Percentiles rank a stretch among this genome's conserved stretches.
Conservation (phyloP, 768 basidiomycete species). For the Boletus sp. region DNA sequence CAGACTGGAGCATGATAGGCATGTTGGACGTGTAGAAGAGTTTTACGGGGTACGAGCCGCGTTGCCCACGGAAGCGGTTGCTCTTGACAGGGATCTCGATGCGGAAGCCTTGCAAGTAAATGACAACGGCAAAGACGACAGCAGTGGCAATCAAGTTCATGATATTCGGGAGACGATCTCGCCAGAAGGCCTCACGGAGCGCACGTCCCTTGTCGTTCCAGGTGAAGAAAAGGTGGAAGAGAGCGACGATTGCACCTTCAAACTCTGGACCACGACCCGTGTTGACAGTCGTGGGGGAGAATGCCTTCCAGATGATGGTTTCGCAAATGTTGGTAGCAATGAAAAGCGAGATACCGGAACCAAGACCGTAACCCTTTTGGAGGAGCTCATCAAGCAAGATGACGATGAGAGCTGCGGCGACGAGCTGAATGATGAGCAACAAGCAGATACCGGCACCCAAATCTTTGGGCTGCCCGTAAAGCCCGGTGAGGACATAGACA, state of each 20-base stretch:
- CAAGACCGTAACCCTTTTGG: slow-evolving; percentile 98
- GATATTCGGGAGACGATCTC: slow-evolving; percentile 93
- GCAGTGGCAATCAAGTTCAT: slow-evolving; percentile 96
- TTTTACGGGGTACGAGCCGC: slow-evolving; percentile 94
- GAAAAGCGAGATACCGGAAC: slow-evolving; percentile 97
- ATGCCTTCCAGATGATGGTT: slow-evolving; percentile 99
- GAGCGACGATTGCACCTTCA: slow-evolving; percentile 91
- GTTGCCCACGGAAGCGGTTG: slow-evolving; percentile 94
- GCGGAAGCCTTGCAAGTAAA: slow-evolving; percentile 98
- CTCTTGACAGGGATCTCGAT: slow-evolving; percentile 98
- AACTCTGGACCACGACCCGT: slow-evolving; percentile 98
- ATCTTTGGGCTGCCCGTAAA: slow-evolving; percentile 91
- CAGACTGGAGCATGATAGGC: slow-evolving; percentile 99
- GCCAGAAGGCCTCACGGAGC: slow-evolving; percentile 96
- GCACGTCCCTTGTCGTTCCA: slow-evolving; percentile 99
- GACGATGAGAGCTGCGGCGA: slow-evolving; percentile 92
- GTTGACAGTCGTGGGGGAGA: slow-evolving; percentile 97
- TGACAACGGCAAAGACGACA: slow-evolving; percentile 89
- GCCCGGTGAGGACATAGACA: slow-evolving; percentile 94
- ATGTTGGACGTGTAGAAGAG: slow-evolving; percentile 99
- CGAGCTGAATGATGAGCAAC: slow-evolving; percentile 92
- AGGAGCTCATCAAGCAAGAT: slow-evolving; percentile 98
- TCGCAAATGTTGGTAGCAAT: slow-evolving; percentile 99
- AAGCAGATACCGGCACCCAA: slow-evolving; percentile 97
- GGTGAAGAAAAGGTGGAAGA: slow-evolving; percentile 97